Conservation (phyloP, 352 stramenopile species). For the Phytophthora agathidicida region DNA sequence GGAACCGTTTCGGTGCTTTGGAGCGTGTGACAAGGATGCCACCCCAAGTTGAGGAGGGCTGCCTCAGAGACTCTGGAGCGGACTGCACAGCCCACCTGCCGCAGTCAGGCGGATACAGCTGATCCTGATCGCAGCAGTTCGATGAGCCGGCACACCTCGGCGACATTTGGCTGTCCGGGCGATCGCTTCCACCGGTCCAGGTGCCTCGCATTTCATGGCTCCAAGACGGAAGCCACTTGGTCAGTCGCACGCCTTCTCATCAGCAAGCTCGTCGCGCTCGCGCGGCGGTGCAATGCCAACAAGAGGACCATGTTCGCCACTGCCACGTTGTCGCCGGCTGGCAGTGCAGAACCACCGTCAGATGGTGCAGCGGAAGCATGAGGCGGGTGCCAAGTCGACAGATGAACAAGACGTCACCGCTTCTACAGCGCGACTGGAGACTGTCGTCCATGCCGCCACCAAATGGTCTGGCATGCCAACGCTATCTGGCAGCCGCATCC, state of each 20-base stretch:
- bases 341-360: constrained; percentile 12
- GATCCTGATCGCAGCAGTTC: constrained; percentile 33
- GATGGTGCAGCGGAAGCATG: constrained; percentile 20
- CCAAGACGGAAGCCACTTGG: constrained; percentile 10
- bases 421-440: constrained; percentile 18
- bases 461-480: constrained; percentile 21
- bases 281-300: too few relatives aligned
- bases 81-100: not conserved
- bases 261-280: constrained; percentile 11
- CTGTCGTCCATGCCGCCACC: constrained; percentile 4
- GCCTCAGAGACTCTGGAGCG: not conserved
- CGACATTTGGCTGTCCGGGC: constrained; percentile 22
- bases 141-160: constrained; percentile 5
- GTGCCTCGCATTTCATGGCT: constrained; percentile 21
- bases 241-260: constrained; percentile 20
- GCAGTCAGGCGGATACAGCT: constrained; percentile 23
- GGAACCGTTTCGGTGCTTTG: constrained; percentile 10
- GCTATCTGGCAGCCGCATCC: constrained; percentile 20
- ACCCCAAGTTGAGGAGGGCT: not conserved
- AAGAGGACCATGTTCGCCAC: not conserved
- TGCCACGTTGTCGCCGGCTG: constrained; percentile 18
- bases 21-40: constrained; percentile 18
- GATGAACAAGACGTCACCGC: constrained; percentile 30
- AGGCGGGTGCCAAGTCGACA: constrained; percentile 29
- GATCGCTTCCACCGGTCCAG: constrained; percentile 16